A percentile compares a stretch with the other conserved stretches of the same genome.
Conservation (phyloP, 2,329 filamentous ascomycete genomes). For the Cordyceps fumosorosea region DNA sequence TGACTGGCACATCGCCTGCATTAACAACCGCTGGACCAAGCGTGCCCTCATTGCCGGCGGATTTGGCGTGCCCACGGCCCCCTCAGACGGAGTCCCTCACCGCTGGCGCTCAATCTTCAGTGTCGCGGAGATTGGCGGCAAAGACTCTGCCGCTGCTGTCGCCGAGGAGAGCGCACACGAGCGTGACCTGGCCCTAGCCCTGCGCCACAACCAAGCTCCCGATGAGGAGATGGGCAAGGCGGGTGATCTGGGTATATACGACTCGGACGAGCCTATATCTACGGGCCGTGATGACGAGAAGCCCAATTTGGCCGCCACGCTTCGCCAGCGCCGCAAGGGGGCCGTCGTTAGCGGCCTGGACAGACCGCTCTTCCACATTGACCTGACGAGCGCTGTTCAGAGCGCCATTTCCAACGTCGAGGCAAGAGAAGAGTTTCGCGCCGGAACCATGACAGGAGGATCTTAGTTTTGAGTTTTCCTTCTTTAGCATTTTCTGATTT, state of each 20-base stretch:
- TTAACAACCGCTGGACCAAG: constrained; percentile 93
- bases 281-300: constrained; percentile 26
- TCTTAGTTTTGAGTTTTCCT: neutral
- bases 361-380: constrained; percentile 87
- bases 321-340: constrained; percentile 36
- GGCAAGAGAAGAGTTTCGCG: constrained; percentile 35
- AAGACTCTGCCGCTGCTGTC: constrained; percentile 59
- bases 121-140: constrained; percentile 77
- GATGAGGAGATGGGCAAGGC: constrained; percentile 33
- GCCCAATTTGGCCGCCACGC: constrained; percentile 16
- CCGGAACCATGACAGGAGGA: neutral
- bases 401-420: constrained; percentile 77
- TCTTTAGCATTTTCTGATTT: neutral
- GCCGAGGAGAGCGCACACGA: constrained; percentile 61
- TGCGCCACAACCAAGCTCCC: constrained; percentile 3
- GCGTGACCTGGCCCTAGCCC: constrained; percentile 14
- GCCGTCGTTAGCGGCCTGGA: constrained; percentile 81
- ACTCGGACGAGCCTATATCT: constrained; percentile 23
- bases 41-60: constrained; percentile 79
- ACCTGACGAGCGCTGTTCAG: constrained; percentile 82
- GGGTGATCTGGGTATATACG: constrained; percentile 23
- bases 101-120: constrained; percentile 95
- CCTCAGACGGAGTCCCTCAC: constrained; percentile 38
- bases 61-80: constrained; percentile 71
- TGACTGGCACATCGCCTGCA: constrained; percentile 93